These are phyloP conservation scores for Coffea canephora DNA, from an alignment of 257 asterid species.

Conservation along the genomic window DNA sequence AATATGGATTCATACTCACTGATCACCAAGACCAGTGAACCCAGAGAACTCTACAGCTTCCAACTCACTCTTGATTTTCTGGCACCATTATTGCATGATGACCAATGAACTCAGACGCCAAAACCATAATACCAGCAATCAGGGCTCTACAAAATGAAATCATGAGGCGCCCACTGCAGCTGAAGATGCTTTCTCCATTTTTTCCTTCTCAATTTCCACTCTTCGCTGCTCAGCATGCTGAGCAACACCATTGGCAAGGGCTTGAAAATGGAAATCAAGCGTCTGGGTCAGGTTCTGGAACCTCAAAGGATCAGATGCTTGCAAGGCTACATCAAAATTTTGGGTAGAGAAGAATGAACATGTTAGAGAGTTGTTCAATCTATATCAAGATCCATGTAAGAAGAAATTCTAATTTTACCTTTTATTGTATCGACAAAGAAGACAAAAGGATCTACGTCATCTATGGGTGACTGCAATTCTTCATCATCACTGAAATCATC, in stretches of 20 bases:
- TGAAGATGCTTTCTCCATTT: slow-evolving; percentile 57
- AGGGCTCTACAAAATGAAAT: slow-evolving; percentile 20
- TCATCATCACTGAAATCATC: slow-evolving; percentile 98
- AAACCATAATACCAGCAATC: slow-evolving; percentile 19
- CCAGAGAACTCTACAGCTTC: slow-evolving; percentile 26
- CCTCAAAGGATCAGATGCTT: slow-evolving; percentile 76
- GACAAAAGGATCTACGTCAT: slow-evolving; percentile 90
- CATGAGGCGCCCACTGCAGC: slow-evolving; percentile 50
- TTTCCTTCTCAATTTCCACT: slow-evolving; percentile 78
- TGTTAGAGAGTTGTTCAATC: slow-evolving; percentile 9
- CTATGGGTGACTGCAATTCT: slow-evolving; percentile 93
- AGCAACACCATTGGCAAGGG: slow-evolving; percentile 88
- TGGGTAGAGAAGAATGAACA: background rate
- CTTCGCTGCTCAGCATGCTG: slow-evolving; percentile 89
- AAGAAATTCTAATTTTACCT: slow-evolving; percentile 40
- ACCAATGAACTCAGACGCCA: slow-evolving; percentile 33
- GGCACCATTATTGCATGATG: slow-evolving; percentile 37
- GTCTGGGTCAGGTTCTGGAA: slow-evolving; percentile 83
- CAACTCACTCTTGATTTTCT: slow-evolving; percentile 26
- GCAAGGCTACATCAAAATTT: slow-evolving; percentile 57
- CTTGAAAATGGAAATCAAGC: slow-evolving; percentile 81
- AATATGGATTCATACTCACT: slow-evolving; percentile 21
- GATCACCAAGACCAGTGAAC: slow-evolving; percentile 33
- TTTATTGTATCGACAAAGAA: slow-evolving; percentile 83
- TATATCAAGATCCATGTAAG: background rate